Percentiles rank a stretch among this genome's conserved stretches.
These are phyloP conservation scores for Nasturtium officinale DNA, from an alignment of 345 rosid genomes.

Conservation along the genomic window DNA sequence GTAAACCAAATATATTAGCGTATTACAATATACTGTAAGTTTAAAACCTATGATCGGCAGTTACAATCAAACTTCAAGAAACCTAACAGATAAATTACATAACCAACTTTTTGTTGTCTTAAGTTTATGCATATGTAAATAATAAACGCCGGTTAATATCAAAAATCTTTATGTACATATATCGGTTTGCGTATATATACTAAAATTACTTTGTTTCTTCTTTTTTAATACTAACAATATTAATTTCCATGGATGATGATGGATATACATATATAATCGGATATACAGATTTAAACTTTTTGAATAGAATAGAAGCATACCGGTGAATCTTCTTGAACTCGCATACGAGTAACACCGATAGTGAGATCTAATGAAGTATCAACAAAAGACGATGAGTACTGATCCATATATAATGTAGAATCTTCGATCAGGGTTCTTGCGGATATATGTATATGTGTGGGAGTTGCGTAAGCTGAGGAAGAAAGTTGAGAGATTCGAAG, in stretches of 20 bases:
- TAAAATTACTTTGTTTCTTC: too few relatives aligned
- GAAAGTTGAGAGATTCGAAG: slow-evolving; percentile 33
- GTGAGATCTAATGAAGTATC: slow-evolving; percentile 68
- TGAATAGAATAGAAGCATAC: slow-evolving; percentile 33
- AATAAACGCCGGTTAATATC: neutral
- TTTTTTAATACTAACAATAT: neutral
- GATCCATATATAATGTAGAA: slow-evolving; percentile 48
- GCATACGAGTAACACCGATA: slow-evolving; percentile 45
- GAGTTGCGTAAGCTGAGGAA: slow-evolving; percentile 24
- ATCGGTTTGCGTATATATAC: neutral
- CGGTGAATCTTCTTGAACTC: slow-evolving; percentile 45
- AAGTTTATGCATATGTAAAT: neutral
- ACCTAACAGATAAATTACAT: too few relatives aligned
- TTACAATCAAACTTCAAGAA: slow-evolving; percentile 9
- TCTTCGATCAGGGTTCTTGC: slow-evolving; percentile 26
- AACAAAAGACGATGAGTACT: slow-evolving; percentile 47
- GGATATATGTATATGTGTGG: slow-evolving; percentile 14
- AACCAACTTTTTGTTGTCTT: neutral
- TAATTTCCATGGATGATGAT: neutral
- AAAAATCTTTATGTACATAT: neutral
- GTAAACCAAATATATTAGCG: neutral
- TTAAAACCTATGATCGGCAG: neutral
- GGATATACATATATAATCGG: slow-evolving; percentile 26
- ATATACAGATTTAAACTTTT: slow-evolving; percentile 25
- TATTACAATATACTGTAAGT: neutral